Evolutionary conservation across 352 stramenopile genomes (phyloP).

Genomic region (Globisporangium paddicum): DNA sequence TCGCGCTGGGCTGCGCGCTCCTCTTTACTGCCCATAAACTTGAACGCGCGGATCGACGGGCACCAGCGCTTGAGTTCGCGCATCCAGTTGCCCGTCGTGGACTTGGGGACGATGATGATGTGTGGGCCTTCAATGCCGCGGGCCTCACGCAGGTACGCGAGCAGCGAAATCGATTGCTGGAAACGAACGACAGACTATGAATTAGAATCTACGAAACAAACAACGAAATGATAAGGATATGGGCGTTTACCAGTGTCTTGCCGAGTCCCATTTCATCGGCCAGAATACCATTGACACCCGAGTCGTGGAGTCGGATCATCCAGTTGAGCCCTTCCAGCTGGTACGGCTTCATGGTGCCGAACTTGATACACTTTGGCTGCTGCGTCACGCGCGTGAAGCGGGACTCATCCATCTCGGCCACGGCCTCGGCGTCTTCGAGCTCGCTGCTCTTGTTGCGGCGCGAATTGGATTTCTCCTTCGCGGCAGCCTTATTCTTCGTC

Average conservation of each 20-base stretch:
- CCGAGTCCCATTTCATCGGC: constrained; percentile 90
- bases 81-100: constrained; percentile 99
- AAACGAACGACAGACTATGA: no score
- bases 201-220: no score
- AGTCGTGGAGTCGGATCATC: constrained; percentile 93
- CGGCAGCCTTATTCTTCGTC: constrained; percentile 39
- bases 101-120: constrained; percentile 98
- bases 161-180: constrained; percentile 95
- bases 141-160: constrained; percentile 95
- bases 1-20: constrained; percentile 92
- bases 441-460: constrained; percentile 63
- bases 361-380: constrained; percentile 79
- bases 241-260: constrained; percentile 80
- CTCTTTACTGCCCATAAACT: constrained; percentile 96
- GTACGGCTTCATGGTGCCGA: constrained; percentile 87
- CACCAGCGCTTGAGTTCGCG: constrained; percentile 97
- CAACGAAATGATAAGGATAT: no score
- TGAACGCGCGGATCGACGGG: constrained; percentile 90
- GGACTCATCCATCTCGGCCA: constrained; percentile 77
- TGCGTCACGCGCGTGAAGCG: constrained; percentile 79
- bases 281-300: constrained; percentile 80
- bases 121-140: constrained; percentile 93
- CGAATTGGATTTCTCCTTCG: constrained; percentile 35
- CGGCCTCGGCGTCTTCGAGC: constrained; percentile 57
- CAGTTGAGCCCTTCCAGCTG: constrained; percentile 87